phyloP scores from a whole-genome alignment of 1,284 basidiomycete genomes.

The Malassezia furfur region DNA sequence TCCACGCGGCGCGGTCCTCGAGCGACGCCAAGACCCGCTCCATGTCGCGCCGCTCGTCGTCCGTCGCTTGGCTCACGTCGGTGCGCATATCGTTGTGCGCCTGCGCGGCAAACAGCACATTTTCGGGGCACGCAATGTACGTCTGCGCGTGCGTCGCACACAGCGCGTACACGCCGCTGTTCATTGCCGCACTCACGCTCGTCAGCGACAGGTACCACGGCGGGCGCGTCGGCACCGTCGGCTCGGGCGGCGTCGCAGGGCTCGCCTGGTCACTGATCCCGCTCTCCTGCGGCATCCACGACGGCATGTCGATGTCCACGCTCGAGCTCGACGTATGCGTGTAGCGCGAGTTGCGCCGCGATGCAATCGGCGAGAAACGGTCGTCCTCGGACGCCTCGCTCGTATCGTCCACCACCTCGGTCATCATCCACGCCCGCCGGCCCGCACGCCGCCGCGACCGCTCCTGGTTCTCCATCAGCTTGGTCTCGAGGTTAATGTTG shows the following conservation, averaged over 20 bases:
- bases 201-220: slow-evolving; percentile 70
- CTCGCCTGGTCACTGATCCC: slow-evolving; percentile 21
- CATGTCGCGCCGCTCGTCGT: slow-evolving; percentile 34
- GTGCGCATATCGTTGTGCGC: slow-evolving; percentile 34
- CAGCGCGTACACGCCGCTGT: slow-evolving; percentile 79
- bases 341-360: slow-evolving; percentile 25
- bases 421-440: slow-evolving; percentile 41
- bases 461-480: slow-evolving; percentile 41
- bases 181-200: slow-evolving; percentile 89
- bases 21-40: slow-evolving; percentile 39
- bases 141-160: slow-evolving; percentile 75
- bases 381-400: slow-evolving; percentile 36
- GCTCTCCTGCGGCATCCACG: background rate
- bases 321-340: background rate
- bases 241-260: slow-evolving; percentile 1
- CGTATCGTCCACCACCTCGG: slow-evolving; percentile 37
- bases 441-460: slow-evolving; percentile 29
- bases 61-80: slow-evolving; percentile 32
- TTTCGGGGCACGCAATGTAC: slow-evolving; percentile 87
- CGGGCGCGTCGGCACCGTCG: slow-evolving; percentile 20
- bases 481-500: slow-evolving; percentile 30
- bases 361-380: slow-evolving; percentile 37
- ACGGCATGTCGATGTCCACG: slow-evolving; percentile 1
- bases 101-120: slow-evolving; percentile 54
- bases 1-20: slow-evolving; percentile 36